These are phyloP conservation scores for Actinomortierella ambigua DNA, from an alignment of 371 early-diverging fungal genomes.

Conservation along the genomic window DNA sequence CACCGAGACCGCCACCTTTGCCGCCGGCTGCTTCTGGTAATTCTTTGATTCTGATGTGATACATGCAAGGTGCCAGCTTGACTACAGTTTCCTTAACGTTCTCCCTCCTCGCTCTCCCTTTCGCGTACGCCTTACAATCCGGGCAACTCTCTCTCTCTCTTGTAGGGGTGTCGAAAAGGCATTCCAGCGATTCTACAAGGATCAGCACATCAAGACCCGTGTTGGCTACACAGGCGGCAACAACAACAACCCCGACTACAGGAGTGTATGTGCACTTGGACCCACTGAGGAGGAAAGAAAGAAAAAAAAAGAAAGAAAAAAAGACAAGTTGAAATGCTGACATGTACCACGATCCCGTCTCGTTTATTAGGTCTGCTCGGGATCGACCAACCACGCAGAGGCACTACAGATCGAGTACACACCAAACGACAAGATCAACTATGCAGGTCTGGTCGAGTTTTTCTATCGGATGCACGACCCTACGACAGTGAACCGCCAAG, in stretches of 20 bases:
- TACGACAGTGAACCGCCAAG: conserved; percentile 59
- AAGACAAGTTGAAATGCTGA: too few species aligned
- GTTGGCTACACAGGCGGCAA: conserved; percentile 90
- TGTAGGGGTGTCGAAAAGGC: conserved; percentile 89
- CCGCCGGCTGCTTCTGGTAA: conserved; percentile 53
- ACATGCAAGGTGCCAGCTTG: too few species aligned
- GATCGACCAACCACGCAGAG: conserved; percentile 85
- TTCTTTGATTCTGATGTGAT: too few species aligned
- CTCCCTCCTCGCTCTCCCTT: too few species aligned
- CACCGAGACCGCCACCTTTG: conserved; percentile 48
- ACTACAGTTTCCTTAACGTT: too few species aligned
- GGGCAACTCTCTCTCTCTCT: too few species aligned
- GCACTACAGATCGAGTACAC: conserved; percentile 80
- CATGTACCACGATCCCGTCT: too few species aligned
- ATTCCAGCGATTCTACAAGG: conserved; percentile 65
- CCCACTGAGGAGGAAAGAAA: conserved; percentile 2
- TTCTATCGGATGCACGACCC: conserved; percentile 88
- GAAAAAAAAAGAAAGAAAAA: background rate
- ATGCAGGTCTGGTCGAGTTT: conserved; percentile 73
- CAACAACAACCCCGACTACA: conserved; percentile 59
- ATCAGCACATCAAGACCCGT: conserved; percentile 61
- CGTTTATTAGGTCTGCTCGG: conserved; percentile 62
- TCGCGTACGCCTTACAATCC: too few species aligned
- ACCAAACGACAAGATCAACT: conserved; percentile 65
- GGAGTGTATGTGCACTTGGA: conserved; percentile 51